phyloP scores from a whole-genome alignment of 306 rosid species.

The Cicer chorassanicum region DNA sequence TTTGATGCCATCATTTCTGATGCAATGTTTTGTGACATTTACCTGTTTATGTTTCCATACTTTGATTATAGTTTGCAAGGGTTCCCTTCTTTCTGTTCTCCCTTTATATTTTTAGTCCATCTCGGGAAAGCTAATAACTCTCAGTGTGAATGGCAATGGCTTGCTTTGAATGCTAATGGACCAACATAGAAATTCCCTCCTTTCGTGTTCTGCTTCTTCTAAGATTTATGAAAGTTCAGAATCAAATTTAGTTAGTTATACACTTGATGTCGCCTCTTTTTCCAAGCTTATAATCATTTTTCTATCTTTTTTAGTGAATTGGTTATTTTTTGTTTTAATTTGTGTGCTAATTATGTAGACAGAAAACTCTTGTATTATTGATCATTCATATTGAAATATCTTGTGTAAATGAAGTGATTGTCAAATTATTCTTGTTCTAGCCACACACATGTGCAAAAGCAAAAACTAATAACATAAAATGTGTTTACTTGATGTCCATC shows the following conservation, averaged over 20 bases:
- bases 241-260: too few species aligned
- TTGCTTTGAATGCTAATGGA: too few species aligned
- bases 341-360: neutral
- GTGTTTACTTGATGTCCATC: constrained; percentile 55
- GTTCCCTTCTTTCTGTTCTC: neutral
- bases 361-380: neutral
- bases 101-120: neutral
- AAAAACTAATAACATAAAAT: too few species aligned
- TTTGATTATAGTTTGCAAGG: neutral
- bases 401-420: neutral
- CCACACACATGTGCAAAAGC: too few species aligned
- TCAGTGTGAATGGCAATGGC: too few species aligned
- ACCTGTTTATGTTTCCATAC: neutral
- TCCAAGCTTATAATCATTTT: too few species aligned
- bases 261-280: neutral
- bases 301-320: neutral
- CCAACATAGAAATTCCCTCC: too few species aligned
- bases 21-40: neutral
- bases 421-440: too few species aligned
- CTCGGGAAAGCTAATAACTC: too few species aligned
- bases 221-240: too few species aligned
- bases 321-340: neutral
- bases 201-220: too few species aligned
- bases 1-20: neutral
- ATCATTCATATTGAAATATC: neutral